Evolutionary conservation across 2,329 filamentous ascomycete species (phyloP).

Genomic region (Colletotrichum plurivorum): DNA sequence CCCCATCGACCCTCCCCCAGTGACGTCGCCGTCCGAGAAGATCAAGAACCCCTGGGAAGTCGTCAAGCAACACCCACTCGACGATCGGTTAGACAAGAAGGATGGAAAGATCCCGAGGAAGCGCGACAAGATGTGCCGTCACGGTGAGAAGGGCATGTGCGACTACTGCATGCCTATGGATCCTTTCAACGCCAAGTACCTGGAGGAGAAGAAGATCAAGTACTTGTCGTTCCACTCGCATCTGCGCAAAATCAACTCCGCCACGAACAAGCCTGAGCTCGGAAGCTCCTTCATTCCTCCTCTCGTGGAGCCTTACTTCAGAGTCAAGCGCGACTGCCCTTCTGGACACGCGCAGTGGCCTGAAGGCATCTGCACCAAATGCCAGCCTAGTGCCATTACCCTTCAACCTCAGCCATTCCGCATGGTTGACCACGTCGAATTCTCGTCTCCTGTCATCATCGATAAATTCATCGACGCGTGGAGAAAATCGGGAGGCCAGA

Average conservation of each 20-base stretch:
- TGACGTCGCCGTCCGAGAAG: conserved; percentile 69
- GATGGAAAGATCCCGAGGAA: conserved; percentile 90
- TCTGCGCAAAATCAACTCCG: conserved; percentile 93
- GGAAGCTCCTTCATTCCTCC: conserved; percentile 97
- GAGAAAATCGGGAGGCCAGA: conserved; percentile 86
- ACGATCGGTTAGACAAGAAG: conserved; percentile 87
- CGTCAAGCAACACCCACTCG: conserved; percentile 88
- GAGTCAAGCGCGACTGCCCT: conserved; percentile 90
- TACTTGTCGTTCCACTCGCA: conserved; percentile 97
- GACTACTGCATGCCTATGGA: conserved; percentile 99
- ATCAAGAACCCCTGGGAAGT: conserved; percentile 95
- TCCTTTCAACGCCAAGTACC: conserved; percentile 89
- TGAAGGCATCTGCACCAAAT: conserved; percentile 97
- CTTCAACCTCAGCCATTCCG: conserved; percentile 93
- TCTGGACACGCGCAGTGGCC: conserved; percentile 95
- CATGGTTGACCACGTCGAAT: conserved; percentile 99
- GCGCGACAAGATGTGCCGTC: conserved; percentile 92
- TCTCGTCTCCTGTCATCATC: conserved; percentile 86
- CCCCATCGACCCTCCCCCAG: conserved; percentile 70
- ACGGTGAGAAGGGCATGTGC: conserved; percentile 98
- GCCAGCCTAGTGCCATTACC: conserved; percentile 96
- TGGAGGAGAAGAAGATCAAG: conserved; percentile 98
- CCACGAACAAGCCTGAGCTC: conserved; percentile 95
- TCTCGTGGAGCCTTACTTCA: conserved; percentile 91
- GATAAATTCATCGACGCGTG: conserved; percentile 94